Evolutionary conservation across 352 stramenopile genomes (phyloP), one percentile per base, ranked within the genome.

Genomic region (Globisporangium heterothallicum): DNA sequence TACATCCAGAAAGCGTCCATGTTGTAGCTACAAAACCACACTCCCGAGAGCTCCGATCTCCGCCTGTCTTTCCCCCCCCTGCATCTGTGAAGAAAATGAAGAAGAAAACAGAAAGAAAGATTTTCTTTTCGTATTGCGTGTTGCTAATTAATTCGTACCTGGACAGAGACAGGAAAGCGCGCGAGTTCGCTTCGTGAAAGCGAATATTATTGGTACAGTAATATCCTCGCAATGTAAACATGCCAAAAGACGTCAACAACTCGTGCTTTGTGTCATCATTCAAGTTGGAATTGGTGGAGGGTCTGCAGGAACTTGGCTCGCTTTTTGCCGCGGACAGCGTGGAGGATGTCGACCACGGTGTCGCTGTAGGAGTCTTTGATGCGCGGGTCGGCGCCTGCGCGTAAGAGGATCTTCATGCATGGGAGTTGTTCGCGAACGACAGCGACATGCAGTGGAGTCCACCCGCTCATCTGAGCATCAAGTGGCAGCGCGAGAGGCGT

Each of bases 401-500:
- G 45, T 3, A 92, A 38, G 12, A 92, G 72, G 24, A 78, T 42
- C 16, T 74, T 66, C n/a, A 72, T 58, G 35, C 78, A 84, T 6
- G 59, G 40, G 7, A 80, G 46, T 26, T 67, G 38, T 14, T 75
- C 61, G 2, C 78, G 78, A n/a, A 83, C 68, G 0, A 78, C 64
- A 0, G 81, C 81, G 7, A 92, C 59, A 48, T 92, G 80, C 5
- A 92, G 68, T 42, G 80, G 64, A 22, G 74, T 70, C 81, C 81
- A 92, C 8, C 74, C 70, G 42, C 79, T 87, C 24, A 87, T 65
- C 61, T 83, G 22, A n/a, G 29, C 10, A n/a, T 29, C 38, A 25
- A 32, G 26, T 10, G 21, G 10, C 6, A 6, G 42, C 2, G 13
- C 19, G 25, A 52, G 48, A 46, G 27, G n/a, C n/a, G n/a, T n/a